phyloP scores from a whole-genome alignment of 225 moss, liverwort and hornwort species.

The Takakia lepidozioides region DNA sequence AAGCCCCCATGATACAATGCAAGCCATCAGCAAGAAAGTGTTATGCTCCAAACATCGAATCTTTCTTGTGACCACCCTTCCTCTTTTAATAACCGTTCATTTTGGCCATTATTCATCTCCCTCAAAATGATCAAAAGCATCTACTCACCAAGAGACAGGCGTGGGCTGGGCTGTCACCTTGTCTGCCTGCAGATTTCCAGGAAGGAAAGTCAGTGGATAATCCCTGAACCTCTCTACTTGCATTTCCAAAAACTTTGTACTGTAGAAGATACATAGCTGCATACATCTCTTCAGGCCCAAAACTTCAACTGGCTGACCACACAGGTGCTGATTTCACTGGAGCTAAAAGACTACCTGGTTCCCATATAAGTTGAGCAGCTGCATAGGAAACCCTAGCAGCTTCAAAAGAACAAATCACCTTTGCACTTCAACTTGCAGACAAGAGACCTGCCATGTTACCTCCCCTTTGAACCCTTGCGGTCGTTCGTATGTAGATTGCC shows the following conservation, averaged over 20 bases:
- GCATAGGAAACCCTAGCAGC: neutral
- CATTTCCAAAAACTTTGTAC: neutral
- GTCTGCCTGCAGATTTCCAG: slow-evolving; percentile 49
- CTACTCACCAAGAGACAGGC: slow-evolving; percentile 85
- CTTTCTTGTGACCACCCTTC: too few species aligned
- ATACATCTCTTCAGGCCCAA: neutral
- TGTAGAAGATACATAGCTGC: neutral
- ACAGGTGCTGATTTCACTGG: slow-evolving; percentile 2
- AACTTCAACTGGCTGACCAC: neutral
- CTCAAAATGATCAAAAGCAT: neutral
- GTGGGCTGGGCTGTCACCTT: slow-evolving; percentile 82
- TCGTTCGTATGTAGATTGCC: slow-evolving; percentile 74
- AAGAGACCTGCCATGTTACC: slow-evolving; percentile 46
- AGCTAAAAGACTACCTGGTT: neutral
- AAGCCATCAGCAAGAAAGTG: too few species aligned
- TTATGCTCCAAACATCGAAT: neutral
- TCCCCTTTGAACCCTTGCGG: slow-evolving; percentile 81
- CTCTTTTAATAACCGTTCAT: too few species aligned
- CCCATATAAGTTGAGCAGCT: too few species aligned
- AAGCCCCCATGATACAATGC: too few species aligned
- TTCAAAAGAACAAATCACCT: slow-evolving; percentile 33
- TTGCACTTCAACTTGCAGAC: slow-evolving; percentile 16
- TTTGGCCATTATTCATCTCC: too few species aligned
- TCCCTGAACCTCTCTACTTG: neutral
- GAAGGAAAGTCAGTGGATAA: slow-evolving; percentile 8